phyloP scores from a whole-genome alignment of 2,329 filamentous ascomycete species.

The Beauveria pseudobassiana region DNA sequence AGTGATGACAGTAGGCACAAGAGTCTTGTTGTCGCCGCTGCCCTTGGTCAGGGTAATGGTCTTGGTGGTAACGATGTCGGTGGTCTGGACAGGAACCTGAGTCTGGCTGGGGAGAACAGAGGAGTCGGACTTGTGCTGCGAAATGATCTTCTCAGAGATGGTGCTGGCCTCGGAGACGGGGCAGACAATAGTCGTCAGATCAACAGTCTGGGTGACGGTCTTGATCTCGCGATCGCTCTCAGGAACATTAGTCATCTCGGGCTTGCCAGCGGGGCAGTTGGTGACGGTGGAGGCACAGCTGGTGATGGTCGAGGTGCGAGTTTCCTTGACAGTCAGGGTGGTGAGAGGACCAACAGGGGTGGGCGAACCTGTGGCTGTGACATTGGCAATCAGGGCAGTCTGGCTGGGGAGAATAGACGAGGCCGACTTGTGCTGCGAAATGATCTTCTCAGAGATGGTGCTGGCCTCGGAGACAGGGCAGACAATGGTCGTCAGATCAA shows the following conservation, averaged over 20 bases:
- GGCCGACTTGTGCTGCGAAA: slow-evolving; percentile 25
- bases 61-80: slow-evolving; percentile 24
- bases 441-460: slow-evolving; percentile 33
- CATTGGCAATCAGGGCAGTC: neutral
- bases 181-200: slow-evolving; percentile 36
- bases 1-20: slow-evolving; percentile 35
- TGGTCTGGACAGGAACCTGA: slow-evolving; percentile 14
- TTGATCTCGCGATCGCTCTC: slow-evolving; percentile 26
- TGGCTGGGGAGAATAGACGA: slow-evolving; percentile 19
- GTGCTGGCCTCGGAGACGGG: slow-evolving; percentile 34
- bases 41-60: slow-evolving; percentile 29
- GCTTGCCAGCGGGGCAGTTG: slow-evolving; percentile 40
- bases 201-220: slow-evolving; percentile 31
- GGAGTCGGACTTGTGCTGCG: slow-evolving; percentile 19
- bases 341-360: slow-evolving; percentile 20
- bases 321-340: slow-evolving; percentile 44
- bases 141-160: slow-evolving; percentile 34
- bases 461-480: slow-evolving; percentile 38
- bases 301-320: slow-evolving; percentile 49
- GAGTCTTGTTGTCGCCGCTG: slow-evolving; percentile 21
- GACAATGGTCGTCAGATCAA: slow-evolving; percentile 33
- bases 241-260: slow-evolving; percentile 27
- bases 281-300: slow-evolving; percentile 50
- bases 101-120: slow-evolving; percentile 24
- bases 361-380: neutral